Percentiles rank a stretch among this genome's conserved stretches.
These are phyloP conservation scores for Bruguiera parviflora DNA, from an alignment of 345 rosid genomes.

Conservation along the genomic window DNA sequence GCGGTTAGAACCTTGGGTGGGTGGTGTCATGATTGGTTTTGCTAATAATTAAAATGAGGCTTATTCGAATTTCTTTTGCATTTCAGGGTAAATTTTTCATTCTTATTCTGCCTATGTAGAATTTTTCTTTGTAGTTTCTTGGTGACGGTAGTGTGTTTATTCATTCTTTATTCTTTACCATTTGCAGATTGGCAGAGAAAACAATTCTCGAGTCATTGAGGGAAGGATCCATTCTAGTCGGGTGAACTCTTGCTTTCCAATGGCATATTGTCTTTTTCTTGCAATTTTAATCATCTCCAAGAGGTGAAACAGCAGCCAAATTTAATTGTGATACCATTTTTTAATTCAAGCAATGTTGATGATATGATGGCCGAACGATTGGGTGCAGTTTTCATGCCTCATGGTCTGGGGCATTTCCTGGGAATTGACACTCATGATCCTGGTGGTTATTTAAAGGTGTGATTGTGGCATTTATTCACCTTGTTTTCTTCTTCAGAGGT, in stretches of 20 bases:
- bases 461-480: background rate
- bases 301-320: slow-evolving; percentile 2
- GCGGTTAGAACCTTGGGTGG: too few species aligned
- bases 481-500: background rate
- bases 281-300: slow-evolving; percentile 3
- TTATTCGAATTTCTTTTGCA: background rate
- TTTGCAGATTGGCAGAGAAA: slow-evolving; percentile 77
- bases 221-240: slow-evolving; percentile 57
- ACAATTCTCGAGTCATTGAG: slow-evolving; percentile 63
- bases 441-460: slow-evolving; percentile 78
- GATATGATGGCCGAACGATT: slow-evolving; percentile 77
- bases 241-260: slow-evolving; percentile 43
- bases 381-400: slow-evolving; percentile 95
- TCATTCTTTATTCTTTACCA: background rate
- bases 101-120: background rate
- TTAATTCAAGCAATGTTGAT: slow-evolving; percentile 48
- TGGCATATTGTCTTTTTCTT: slow-evolving; percentile 8
- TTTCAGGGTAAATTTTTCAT: background rate
- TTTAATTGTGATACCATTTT: background rate
- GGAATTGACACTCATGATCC: slow-evolving; percentile 96
- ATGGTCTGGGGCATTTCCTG: slow-evolving; percentile 88
- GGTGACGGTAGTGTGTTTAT: background rate
- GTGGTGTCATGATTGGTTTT: too few species aligned
- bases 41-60: background rate
- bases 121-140: background rate